These are phyloP conservation scores for Coprinopsis sp. DNA, from an alignment of 768 basidiomycete genomes.

Conservation along the genomic window DNA sequence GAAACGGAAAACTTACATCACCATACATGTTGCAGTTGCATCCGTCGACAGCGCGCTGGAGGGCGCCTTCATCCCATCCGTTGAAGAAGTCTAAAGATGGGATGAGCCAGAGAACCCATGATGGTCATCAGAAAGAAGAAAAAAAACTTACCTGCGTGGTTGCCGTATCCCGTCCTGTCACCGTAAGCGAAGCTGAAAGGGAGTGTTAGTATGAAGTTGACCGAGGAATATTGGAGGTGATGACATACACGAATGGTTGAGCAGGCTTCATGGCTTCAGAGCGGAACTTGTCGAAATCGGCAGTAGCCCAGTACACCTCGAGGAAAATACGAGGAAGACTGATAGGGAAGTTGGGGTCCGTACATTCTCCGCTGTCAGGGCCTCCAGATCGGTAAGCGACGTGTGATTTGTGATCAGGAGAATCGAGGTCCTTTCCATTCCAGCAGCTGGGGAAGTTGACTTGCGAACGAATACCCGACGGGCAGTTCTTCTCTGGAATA, in stretches of 20 bases:
- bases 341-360: constrained; percentile 42
- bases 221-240: background rate
- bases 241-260: constrained; percentile 51
- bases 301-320: constrained; percentile 46
- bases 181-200: constrained; percentile 42
- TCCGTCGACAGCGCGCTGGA: constrained; percentile 50
- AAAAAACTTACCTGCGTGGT: constrained; percentile 43
- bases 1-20: constrained; percentile 27
- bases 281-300: constrained; percentile 30
- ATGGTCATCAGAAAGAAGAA: constrained; percentile 1
- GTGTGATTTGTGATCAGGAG: constrained; percentile 49
- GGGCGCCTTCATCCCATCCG: constrained; percentile 56
- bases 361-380: constrained; percentile 44
- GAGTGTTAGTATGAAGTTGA: background rate
- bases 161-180: constrained; percentile 60
- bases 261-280: constrained; percentile 40
- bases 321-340: constrained; percentile 47
- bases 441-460: constrained; percentile 53
- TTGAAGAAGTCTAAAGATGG: constrained; percentile 44
- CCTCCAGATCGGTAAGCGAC: constrained; percentile 45
- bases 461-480: constrained; percentile 47
- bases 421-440: constrained; percentile 51
- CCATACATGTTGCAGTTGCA: constrained; percentile 45
- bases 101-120: background rate
- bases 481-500: constrained; percentile 35